Evolutionary conservation across 2,329 filamentous ascomycete genomes (phyloP).

Genomic region (Neurospora crassa): DNA sequence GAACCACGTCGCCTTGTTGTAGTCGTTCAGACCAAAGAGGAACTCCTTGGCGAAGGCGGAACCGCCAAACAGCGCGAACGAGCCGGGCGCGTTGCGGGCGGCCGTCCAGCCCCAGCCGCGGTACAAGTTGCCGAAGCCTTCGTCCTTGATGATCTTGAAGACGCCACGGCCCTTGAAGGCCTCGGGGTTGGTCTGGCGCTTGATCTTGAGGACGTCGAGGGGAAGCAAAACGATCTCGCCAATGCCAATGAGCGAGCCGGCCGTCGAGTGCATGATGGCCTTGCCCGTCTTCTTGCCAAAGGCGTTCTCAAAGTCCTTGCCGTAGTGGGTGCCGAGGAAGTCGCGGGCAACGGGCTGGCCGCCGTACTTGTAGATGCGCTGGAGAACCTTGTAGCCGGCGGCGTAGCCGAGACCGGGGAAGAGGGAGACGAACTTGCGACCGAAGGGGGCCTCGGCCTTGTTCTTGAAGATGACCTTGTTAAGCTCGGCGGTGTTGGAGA

Average conservation of each 20-base stretch:
- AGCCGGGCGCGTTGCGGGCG: conserved; percentile 90
- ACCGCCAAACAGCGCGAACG: conserved; percentile 95
- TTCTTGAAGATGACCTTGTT: conserved; percentile 94
- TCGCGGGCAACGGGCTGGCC: conserved; percentile 93
- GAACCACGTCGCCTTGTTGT: conserved; percentile 88
- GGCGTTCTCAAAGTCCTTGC: conserved; percentile 71
- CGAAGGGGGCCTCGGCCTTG: conserved; percentile 60
- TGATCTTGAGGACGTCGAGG: conserved; percentile 97
- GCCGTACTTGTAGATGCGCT: conserved; percentile 98
- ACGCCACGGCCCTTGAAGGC: conserved; percentile 92
- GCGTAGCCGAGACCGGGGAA: conserved; percentile 97
- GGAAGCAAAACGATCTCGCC: conserved; percentile 94
- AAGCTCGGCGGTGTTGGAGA: conserved; percentile 52
- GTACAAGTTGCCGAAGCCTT: conserved; percentile 83
- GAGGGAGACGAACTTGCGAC: conserved; percentile 81
- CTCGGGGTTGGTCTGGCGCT: conserved; percentile 97
- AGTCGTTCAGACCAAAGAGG: conserved; percentile 79
- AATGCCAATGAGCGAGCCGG: conserved; percentile 90
- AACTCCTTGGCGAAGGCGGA: conserved; percentile 98
- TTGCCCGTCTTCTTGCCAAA: conserved; percentile 98
- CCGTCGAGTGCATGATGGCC: conserved; percentile 94
- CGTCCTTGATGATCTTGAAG: conserved; percentile 80
- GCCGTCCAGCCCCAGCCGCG: conserved; percentile 97
- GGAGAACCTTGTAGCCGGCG: conserved; percentile 94
- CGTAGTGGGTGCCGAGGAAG: conserved; percentile 72